Evolutionary conservation across 768 basidiomycete species (phyloP).

Genomic region (Melanogaster broomeanus): DNA sequence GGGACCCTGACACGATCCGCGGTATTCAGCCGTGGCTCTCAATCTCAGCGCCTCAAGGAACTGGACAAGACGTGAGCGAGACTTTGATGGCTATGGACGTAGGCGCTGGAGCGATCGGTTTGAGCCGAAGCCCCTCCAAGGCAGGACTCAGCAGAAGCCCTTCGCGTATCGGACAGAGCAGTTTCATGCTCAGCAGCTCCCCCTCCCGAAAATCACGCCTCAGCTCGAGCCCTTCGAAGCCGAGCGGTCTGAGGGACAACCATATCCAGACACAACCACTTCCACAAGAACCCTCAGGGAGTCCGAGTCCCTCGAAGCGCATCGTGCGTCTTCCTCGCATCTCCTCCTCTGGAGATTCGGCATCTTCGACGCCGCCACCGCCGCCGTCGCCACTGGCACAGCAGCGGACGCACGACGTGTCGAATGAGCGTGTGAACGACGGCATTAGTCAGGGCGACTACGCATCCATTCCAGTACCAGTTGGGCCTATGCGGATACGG

Average conservation of each 20-base stretch:
- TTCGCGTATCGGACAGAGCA: slow-evolving; percentile 18
- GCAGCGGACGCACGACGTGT: not conserved
- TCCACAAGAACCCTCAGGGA: slow-evolving; percentile 6
- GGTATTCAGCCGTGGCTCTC: slow-evolving; percentile 33
- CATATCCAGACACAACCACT: slow-evolving; percentile 2
- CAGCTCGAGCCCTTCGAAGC: slow-evolving; percentile 23
- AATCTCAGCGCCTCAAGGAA: slow-evolving; percentile 22
- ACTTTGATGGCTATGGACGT: slow-evolving; percentile 44
- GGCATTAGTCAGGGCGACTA: slow-evolving; percentile 6
- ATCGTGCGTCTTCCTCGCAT: slow-evolving; percentile 21
- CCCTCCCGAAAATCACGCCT: slow-evolving; percentile 26
- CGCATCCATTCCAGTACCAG: slow-evolving; percentile 2
- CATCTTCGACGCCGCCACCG: not conserved
- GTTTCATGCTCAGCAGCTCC: slow-evolving; percentile 2
- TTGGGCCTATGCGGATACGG: slow-evolving; percentile 32
- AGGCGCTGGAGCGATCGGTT: slow-evolving; percentile 2
- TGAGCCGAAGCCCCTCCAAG: slow-evolving; percentile 28
- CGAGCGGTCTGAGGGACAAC: slow-evolving; percentile 16
- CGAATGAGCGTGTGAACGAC: not conserved
- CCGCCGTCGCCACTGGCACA: slow-evolving; percentile 1
- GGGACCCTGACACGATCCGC: slow-evolving; percentile 3
- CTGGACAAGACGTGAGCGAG: slow-evolving; percentile 21
- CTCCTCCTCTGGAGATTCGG: slow-evolving; percentile 14
- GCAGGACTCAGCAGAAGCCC: slow-evolving; percentile 19
- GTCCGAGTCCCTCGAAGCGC: slow-evolving; percentile 24